These are phyloP conservation scores for Stropharia rugosoannulata DNA, from an alignment of 768 basidiomycete species.

Conservation along the genomic window DNA sequence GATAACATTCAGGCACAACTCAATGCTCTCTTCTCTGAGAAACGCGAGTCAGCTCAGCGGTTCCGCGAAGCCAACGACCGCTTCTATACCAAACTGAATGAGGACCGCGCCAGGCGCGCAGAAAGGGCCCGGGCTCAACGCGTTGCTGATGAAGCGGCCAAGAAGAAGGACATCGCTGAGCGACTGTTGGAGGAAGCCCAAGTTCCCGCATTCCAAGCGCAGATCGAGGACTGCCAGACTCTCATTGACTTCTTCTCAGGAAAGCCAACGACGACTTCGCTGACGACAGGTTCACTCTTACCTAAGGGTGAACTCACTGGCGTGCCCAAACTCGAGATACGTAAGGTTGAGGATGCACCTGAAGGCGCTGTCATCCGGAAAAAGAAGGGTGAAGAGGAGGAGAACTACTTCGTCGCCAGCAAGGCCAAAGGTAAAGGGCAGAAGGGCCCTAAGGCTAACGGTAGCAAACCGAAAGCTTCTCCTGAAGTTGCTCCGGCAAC, in stretches of 20 bases:
- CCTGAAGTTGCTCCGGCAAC: constrained; percentile 24
- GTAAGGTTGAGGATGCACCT: constrained; percentile 74
- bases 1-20: constrained; percentile 69
- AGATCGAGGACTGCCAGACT: constrained; percentile 96
- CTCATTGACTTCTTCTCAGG: constrained; percentile 84
- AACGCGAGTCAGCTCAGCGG: constrained; percentile 67
- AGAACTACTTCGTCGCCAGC: constrained; percentile 73
- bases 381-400: constrained; percentile 91
- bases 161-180: constrained; percentile 76
- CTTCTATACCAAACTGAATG: constrained; percentile 81
- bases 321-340: constrained; percentile 79
- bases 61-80: constrained; percentile 85
- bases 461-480: constrained; percentile 26
- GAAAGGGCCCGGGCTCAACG: constrained; percentile 77
- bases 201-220: constrained; percentile 83
- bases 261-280: constrained; percentile 45
- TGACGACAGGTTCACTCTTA: constrained; percentile 35
- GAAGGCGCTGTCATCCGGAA: constrained; percentile 76
- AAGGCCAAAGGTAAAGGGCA: constrained; percentile 69
- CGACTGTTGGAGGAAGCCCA: constrained; percentile 89
- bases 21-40: constrained; percentile 69
- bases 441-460: constrained; percentile 46
- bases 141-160: constrained; percentile 73
- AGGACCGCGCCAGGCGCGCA: constrained; percentile 82
- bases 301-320: constrained; percentile 50